Evolutionary conservation across 495 filamentous ascomycete species (phyloP).

Genomic region (Neurospora discreta): DNA sequence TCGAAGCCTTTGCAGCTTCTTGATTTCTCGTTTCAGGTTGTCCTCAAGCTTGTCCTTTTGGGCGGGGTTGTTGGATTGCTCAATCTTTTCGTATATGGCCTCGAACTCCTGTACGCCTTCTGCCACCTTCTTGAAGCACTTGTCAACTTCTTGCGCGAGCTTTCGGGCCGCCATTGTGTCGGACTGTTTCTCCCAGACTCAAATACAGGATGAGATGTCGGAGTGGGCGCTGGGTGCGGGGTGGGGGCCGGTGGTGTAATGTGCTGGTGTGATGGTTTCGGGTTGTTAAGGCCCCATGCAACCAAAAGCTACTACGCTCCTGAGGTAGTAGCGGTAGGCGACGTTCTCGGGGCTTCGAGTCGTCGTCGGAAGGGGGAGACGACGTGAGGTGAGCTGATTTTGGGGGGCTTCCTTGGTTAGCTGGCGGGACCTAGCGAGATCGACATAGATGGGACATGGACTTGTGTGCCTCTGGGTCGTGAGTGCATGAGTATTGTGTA

Average conservation of each 20-base stretch:
- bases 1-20: slow-evolving; percentile 93
- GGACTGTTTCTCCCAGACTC: neutral
- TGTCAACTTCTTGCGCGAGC: slow-evolving; percentile 92
- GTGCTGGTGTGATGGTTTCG: neutral
- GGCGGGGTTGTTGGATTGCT: slow-evolving; percentile 75
- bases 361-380: neutral
- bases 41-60: slow-evolving; percentile 98
- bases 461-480: neutral
- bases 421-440: neutral
- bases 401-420: neutral
- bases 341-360: neutral
- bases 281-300: neutral
- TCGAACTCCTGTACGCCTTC: slow-evolving; percentile 93
- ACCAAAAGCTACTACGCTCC: neutral
- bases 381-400: neutral
- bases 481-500: neutral
- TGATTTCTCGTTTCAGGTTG: slow-evolving; percentile 96
- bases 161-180: slow-evolving; percentile 82
- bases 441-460: neutral
- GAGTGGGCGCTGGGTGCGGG: neutral
- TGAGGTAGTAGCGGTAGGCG: slow-evolving; percentile 2
- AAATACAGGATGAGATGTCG: slow-evolving; percentile 8
- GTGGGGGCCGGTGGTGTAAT: neutral
- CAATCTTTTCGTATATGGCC: slow-evolving; percentile 89
- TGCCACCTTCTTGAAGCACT: slow-evolving; percentile 93